Base-by-base conservation (phyloP, 345 rosid genomes). In the Euclidium syriacum region DNA sequence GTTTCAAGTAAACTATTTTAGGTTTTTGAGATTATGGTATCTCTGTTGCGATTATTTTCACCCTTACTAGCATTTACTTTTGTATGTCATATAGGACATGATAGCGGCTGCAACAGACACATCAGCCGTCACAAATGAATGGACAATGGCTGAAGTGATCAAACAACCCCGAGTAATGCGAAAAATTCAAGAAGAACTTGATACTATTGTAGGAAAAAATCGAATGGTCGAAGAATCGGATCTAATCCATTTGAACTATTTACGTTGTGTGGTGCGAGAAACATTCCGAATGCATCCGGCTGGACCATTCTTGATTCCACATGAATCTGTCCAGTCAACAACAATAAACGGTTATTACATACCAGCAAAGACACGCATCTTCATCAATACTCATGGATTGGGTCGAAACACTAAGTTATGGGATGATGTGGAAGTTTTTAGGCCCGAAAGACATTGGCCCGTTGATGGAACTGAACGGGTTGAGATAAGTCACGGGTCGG, bases 51-150 rank as follows among this genome's bases (percentile, higher is more conserved):
- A n/a, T n/a, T n/a, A n/a, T n/a, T n/a, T n/a, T n/a, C n/a, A n/a
- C n/a, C n/a, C n/a, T n/a, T n/a, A n/a, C n/a, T n/a, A n/a, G n/a
- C n/a, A n/a, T n/a, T n/a, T n/a, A n/a, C n/a, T n/a, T n/a, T n/a
- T n/a, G n/a, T n/a, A n/a, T n/a, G n/a, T n/a, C n/a, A n/a, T n/a
- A n/a, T 52, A 90, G 96, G 98, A 92, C 49, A 91, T 88, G 98
- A 86, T 92, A 58, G 95, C 95, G 3, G 96, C 98, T 0, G 98
- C 96, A 7, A 92, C 98, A 0, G 96, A 92, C 12, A 92, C 98
- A 1, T 92, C 98, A 4, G 96, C 95, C 1, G 96, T 92, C 58
- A 92, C 95, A 22, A 88, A 83, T 52, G 98, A 92, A 76, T 92
- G 98, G 98, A 94, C 95, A 30, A 86, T 92, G 98, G 77, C 95